These are phyloP conservation scores for Leccinum subgranulosum DNA, from an alignment of 768 basidiomycete species.

Conservation along the genomic window DNA sequence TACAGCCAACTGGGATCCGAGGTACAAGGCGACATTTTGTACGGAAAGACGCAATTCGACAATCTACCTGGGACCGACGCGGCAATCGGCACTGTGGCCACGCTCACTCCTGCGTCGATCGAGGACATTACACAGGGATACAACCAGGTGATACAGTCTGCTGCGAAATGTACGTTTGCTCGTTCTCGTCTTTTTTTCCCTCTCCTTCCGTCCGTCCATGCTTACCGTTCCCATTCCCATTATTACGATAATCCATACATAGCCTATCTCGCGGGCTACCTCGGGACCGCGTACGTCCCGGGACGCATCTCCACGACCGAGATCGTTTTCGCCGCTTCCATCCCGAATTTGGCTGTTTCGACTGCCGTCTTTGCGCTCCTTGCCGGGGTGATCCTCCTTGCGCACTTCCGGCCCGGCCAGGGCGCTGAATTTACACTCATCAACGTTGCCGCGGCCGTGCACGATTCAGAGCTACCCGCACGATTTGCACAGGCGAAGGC, in stretches of 20 bases:
- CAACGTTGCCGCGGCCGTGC: conserved; percentile 20
- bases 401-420: conserved; percentile 23
- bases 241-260: background rate
- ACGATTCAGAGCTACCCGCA: conserved; percentile 25
- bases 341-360: conserved; percentile 26
- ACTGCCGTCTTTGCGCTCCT: conserved; percentile 26
- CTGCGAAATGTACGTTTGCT: conserved; percentile 13
- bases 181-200: background rate
- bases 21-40: conserved; percentile 19
- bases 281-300: conserved; percentile 29
- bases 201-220: too few relatives aligned
- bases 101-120: conserved; percentile 5
- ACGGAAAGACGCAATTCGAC: conserved; percentile 14
- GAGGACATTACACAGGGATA: conserved; percentile 19
- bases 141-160: conserved; percentile 18
- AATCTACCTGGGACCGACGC: conserved; percentile 1
- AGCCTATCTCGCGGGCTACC: conserved; percentile 22
- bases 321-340: conserved; percentile 24
- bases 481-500: conserved; percentile 8
- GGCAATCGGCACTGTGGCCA: background rate
- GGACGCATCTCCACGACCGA: conserved; percentile 21
- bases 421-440: conserved; percentile 23
- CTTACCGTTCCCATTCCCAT: background rate
- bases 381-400: conserved; percentile 14
- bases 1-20: conserved; percentile 11